These are phyloP conservation scores for Leptomonas seymouri DNA, from an alignment of 208 protist species.

Conservation along the genomic window DNA sequence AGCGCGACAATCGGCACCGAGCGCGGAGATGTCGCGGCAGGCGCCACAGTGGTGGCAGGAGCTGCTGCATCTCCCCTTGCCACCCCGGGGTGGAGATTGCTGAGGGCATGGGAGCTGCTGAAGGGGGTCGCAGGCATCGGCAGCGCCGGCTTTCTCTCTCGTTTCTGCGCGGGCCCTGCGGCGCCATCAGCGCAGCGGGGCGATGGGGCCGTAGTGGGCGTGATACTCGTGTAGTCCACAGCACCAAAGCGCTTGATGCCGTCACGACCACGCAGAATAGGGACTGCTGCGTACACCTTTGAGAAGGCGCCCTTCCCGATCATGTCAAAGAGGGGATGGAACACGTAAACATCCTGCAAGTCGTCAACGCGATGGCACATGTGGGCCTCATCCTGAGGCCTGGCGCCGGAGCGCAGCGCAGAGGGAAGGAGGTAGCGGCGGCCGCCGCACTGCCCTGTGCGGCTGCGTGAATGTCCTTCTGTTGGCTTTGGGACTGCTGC, in stretches of 20 bases:
- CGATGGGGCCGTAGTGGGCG: too few relatives aligned
- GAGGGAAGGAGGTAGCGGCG: not conserved
- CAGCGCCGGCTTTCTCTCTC: too few relatives aligned
- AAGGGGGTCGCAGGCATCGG: too few relatives aligned
- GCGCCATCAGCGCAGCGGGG: too few relatives aligned
- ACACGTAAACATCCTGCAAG: slow-evolving; percentile 78
- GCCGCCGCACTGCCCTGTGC: not conserved
- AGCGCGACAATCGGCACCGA: slow-evolving; percentile 45
- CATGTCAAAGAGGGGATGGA: slow-evolving; percentile 66
- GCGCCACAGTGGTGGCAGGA: not conserved
- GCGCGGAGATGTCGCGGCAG: not conserved
- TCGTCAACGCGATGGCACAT: slow-evolving; percentile 51
- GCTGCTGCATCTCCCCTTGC: not conserved
- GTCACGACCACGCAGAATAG: slow-evolving; percentile 45
- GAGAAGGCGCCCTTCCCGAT: slow-evolving; percentile 79
- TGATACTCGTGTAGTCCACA: not conserved
- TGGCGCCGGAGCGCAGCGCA: slow-evolving; percentile 2
- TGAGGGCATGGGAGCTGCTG: not conserved
- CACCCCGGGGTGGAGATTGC: not conserved
- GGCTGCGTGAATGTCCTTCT: not conserved
- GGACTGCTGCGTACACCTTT: slow-evolving; percentile 76
- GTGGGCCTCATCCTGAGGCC: slow-evolving; percentile 28
- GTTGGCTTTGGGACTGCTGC: too few relatives aligned
- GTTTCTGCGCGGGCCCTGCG: too few relatives aligned
- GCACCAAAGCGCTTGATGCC: slow-evolving; percentile 21